Base-by-base conservation (phyloP, 305 asterid genomes). In the Solanum hybrid region DNA sequence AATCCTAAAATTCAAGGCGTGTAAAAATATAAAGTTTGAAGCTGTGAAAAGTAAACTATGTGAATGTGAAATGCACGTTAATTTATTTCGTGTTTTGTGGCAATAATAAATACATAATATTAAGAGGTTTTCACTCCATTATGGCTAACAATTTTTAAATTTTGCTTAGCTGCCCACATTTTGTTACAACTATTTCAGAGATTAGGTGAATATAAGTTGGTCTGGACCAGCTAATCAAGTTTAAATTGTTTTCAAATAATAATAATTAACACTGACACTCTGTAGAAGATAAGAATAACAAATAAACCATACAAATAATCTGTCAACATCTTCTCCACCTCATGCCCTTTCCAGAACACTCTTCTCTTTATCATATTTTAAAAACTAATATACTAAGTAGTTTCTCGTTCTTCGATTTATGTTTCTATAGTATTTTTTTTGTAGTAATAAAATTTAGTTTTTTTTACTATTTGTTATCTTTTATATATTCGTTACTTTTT, bases 331-430 rank as follows among this genome's bases (percentile, higher is more conserved):
- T 33, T 85, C 85, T 24, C 88, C 76, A 57, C 88, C 26, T 20
- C 74, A 82, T 40, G 76, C 80, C 35, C 93, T 92, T 93, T 96
- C 96, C 94, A 94, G 94, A 95, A 93, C 93, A 78, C 94, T 91
- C 93, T 75, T 18, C 39, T 77, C 8, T 26, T 81, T 81, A 16
- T 40, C 69, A 69, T 14, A 20, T 40, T 81, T 33, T 7, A 24
- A 11, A 39, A 14, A 8, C 8, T 12, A 80, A 39, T 83, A 46
- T 29, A 14, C 28, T 83, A 16, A 20, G 3, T 40, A 28, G 29
- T 13, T 73, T 71, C 4, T 28, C 1, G 8, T 24, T 26, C 29
- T 11, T 69, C 18, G 8, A 67, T n/a, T 67, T 10, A 9, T 11
- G 16, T 24, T n/a, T 0, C 12, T 11, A 69, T 69, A 26, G 1